A percentile compares a stretch with the other conserved stretches of the same genome.
These are phyloP conservation scores for Mycosphaerella sp. DNA, from an alignment of 2,329 filamentous ascomycete species.

Conservation along the genomic window DNA sequence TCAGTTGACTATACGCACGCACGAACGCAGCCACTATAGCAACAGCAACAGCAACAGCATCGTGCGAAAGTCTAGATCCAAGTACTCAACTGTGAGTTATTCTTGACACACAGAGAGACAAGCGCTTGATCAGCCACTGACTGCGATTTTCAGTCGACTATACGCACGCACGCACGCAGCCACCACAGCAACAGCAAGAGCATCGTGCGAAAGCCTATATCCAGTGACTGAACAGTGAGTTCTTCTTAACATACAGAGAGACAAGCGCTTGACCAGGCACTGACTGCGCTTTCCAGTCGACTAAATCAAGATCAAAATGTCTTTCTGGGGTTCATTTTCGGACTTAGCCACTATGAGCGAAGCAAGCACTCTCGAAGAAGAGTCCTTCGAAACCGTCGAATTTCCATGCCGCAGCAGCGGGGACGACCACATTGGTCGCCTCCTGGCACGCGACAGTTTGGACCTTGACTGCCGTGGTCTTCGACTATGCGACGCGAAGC, in stretches of 20 bases:
- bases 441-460: neutral
- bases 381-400: neutral
- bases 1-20: neutral
- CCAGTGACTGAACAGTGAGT: slow-evolving; percentile 3
- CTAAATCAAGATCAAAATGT: neutral
- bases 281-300: neutral
- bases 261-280: neutral
- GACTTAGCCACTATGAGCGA: neutral
- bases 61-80: neutral
- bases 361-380: neutral
- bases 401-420: neutral
- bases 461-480: neutral
- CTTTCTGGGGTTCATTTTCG: neutral
- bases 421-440: neutral
- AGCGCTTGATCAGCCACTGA: slow-evolving; percentile 2
- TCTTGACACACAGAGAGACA: slow-evolving; percentile 4
- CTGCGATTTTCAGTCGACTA: neutral
- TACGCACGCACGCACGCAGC: neutral
- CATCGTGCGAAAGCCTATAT: neutral
- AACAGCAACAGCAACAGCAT: neutral
- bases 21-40: slow-evolving; percentile 1
- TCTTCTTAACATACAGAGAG: slow-evolving; percentile 2
- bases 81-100: slow-evolving; percentile 5
- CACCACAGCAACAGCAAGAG: slow-evolving; percentile 1
- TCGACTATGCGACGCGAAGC: neutral